These are phyloP conservation scores for Leucocoprinus leucothites DNA, from an alignment of 768 basidiomycete genomes.

Conservation along the genomic window DNA sequence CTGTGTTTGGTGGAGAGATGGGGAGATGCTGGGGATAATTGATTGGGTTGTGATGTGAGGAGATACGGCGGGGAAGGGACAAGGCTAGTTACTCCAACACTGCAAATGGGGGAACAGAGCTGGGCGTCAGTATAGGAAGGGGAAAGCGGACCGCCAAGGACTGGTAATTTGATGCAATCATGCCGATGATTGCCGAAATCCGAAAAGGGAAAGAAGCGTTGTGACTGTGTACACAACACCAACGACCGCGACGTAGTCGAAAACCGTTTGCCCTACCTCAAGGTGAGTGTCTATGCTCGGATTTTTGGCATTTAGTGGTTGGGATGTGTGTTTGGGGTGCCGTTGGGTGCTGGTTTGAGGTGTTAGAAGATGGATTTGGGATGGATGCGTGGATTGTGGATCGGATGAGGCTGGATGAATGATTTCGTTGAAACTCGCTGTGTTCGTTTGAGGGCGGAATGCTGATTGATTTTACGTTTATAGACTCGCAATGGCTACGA, in stretches of 20 bases:
- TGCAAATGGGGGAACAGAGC: no score
- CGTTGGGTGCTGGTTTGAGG: constrained; percentile 7
- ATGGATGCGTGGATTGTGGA: constrained; percentile 17
- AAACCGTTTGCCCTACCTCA: constrained; percentile 16
- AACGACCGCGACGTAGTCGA: neutral
- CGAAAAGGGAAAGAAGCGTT: constrained; percentile 9
- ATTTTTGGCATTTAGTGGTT: constrained; percentile 6
- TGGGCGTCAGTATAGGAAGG: no score
- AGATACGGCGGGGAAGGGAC: no score
- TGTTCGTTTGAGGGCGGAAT: neutral
- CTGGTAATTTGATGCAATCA: neutral
- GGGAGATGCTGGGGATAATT: no score
- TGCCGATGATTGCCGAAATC: constrained; percentile 10
- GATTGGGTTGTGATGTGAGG: no score
- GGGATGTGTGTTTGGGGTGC: neutral
- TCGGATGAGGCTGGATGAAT: constrained; percentile 17
- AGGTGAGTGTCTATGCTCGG: constrained; percentile 21
- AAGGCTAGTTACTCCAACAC: no score
- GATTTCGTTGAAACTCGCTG: neutral
- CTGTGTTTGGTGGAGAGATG: no score
- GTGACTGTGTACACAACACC: neutral
- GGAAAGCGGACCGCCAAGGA: no score
- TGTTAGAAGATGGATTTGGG: constrained; percentile 5
- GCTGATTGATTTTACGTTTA: constrained; percentile 12
- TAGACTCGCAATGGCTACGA: constrained; percentile 52